phyloP scores from a whole-genome alignment of 805 yeast genomes.

The Hanseniaspora lindneri region DNA sequence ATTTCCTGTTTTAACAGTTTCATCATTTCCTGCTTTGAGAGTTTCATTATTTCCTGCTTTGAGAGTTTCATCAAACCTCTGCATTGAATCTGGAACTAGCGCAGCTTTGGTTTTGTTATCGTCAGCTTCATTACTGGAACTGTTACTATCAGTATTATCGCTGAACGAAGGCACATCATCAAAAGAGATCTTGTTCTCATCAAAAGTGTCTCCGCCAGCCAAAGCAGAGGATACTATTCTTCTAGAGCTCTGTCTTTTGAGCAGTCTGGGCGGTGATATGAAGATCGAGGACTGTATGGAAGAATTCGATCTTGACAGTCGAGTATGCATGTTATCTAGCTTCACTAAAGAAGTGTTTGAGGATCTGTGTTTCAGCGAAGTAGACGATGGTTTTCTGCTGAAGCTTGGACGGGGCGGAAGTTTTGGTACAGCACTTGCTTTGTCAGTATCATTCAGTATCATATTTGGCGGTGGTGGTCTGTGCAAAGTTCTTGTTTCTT shows the following conservation, averaged over 20 bases:
- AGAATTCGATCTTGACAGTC: constrained; percentile 21
- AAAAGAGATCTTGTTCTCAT: constrained; percentile 60
- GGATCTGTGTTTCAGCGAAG: constrained; percentile 5
- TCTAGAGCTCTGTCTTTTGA: constrained; percentile 26
- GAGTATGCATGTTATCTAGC: constrained; percentile 2
- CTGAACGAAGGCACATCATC: constrained; percentile 55
- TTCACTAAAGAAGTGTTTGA: constrained; percentile 3
- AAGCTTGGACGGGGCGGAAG: constrained; percentile 15
- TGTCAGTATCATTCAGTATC: no score
- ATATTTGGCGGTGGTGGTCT: constrained; percentile 23
- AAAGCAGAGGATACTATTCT: constrained; percentile 29
- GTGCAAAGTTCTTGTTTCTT: constrained; percentile 4
- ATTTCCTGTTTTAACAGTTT: no score
- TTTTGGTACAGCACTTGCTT: neutral
- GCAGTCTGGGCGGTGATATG: constrained; percentile 23
- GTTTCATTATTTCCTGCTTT: no score
- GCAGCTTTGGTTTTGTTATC: no score
- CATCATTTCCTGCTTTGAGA: no score
- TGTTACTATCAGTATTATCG: constrained; percentile 27
- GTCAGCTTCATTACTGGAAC: constrained; percentile 18
- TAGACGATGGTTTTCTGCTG: constrained; percentile 8
- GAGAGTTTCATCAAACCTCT: neutral
- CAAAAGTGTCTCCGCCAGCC: constrained; percentile 40
- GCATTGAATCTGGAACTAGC: no score
- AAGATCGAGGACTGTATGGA: constrained; percentile 21